Conservation (phyloP, 805 yeast species). For the Kluyveromyces wickerhamii region DNA sequence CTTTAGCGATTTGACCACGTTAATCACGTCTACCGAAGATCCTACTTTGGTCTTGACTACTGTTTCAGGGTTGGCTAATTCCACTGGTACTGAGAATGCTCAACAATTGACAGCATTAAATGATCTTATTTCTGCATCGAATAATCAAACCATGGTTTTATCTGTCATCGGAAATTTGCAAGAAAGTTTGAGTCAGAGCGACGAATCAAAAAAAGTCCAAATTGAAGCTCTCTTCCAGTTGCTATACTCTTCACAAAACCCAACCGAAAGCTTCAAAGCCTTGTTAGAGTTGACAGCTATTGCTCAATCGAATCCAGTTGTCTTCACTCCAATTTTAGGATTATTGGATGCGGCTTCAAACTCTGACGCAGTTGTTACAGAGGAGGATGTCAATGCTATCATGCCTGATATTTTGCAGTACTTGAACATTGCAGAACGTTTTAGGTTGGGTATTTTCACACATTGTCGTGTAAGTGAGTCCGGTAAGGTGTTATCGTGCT, state of each 20-base stretch:
- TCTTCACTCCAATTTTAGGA: slow-evolving; percentile 17
- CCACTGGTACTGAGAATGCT: slow-evolving; percentile 12
- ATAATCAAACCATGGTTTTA: slow-evolving; percentile 17
- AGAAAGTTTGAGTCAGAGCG: background rate
- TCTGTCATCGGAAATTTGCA: slow-evolving; percentile 14
- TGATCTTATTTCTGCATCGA: slow-evolving; percentile 15
- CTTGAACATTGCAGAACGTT: slow-evolving; percentile 22
- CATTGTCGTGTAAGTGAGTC: slow-evolving; percentile 20
- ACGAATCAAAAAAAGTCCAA: background rate
- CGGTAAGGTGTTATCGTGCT: slow-evolving; percentile 19
- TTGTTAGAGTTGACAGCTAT: slow-evolving; percentile 19
- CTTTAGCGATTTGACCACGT: slow-evolving; percentile 14
- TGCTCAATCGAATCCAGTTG: slow-evolving; percentile 16
- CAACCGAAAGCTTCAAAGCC: slow-evolving; percentile 19
- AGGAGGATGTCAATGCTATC: slow-evolving; percentile 16
- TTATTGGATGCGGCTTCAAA: slow-evolving; percentile 15
- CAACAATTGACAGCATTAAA: slow-evolving; percentile 20
- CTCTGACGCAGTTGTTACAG: slow-evolving; percentile 11
- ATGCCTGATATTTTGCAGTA: slow-evolving; percentile 21
- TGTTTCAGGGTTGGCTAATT: slow-evolving; percentile 15
- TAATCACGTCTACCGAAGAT: slow-evolving; percentile 14
- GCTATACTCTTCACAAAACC: slow-evolving; percentile 17
- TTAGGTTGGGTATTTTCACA: slow-evolving; percentile 26
- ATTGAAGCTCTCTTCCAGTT: slow-evolving; percentile 14
- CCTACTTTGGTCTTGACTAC: slow-evolving; percentile 15